Conservation (phyloP, 495 filamentous ascomycete species). For the Neurospora pannonica region DNA sequence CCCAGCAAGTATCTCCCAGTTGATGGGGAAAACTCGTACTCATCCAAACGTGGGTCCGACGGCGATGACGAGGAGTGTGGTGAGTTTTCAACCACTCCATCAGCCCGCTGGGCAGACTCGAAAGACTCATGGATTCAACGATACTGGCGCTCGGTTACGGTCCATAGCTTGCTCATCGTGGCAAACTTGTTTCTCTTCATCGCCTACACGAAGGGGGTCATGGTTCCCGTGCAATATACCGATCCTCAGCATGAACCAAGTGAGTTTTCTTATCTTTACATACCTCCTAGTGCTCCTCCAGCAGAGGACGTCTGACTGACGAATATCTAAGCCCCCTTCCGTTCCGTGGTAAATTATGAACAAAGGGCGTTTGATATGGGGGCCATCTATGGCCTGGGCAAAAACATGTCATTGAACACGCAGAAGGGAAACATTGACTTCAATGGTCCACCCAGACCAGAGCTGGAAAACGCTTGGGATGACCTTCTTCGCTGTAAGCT, state of each 20-base stretch:
- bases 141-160: conserved; percentile 1
- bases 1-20: neutral
- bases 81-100: neutral
- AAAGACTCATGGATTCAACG: neutral
- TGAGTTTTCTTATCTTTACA: neutral
- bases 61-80: neutral
- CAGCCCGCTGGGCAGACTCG: neutral
- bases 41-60: neutral
- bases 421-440: neutral
- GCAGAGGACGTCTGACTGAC: neutral
- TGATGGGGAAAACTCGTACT: neutral
- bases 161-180: neutral
- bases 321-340: neutral
- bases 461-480: neutral
- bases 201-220: neutral
- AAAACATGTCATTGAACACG: neutral
- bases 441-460: conserved; percentile 3
- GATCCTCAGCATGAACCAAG: neutral
- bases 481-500: neutral
- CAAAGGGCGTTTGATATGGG: neutral
- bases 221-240: neutral
- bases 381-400: neutral
- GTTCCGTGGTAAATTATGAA: neutral
- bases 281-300: neutral
- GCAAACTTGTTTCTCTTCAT: neutral